These are phyloP conservation scores for Bathelium albidoporum DNA, from an alignment of 495 filamentous ascomycete genomes.

Conservation along the genomic window DNA sequence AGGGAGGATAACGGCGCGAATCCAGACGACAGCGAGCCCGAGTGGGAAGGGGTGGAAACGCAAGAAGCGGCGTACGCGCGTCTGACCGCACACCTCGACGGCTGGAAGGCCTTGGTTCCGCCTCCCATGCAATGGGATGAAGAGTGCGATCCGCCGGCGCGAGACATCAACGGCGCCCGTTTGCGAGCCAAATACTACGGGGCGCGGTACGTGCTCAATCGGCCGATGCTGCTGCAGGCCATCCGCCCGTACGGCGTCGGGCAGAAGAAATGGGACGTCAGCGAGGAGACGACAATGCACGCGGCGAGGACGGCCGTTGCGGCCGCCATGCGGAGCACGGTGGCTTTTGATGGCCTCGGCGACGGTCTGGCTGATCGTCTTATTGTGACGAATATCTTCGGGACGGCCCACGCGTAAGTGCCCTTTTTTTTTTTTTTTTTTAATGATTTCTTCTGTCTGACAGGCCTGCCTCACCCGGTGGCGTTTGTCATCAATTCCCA, in stretches of 20 bases:
- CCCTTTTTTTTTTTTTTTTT: neutral
- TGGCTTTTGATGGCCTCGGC: slow-evolving; percentile 67
- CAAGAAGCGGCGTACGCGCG: neutral
- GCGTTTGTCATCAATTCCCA: no score
- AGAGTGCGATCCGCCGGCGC: slow-evolving; percentile 48
- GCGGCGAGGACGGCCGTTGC: slow-evolving; percentile 43
- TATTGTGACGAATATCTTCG: slow-evolving; percentile 88
- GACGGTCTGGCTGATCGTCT: slow-evolving; percentile 45
- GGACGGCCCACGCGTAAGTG: slow-evolving; percentile 92
- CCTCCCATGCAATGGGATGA: slow-evolving; percentile 54
- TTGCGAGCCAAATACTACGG: slow-evolving; percentile 93
- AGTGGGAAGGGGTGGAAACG: slow-evolving; percentile 2
- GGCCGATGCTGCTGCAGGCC: slow-evolving; percentile 62
- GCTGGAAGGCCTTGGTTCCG: slow-evolving; percentile 38
- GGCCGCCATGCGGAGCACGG: slow-evolving; percentile 74
- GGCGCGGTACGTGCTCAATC: slow-evolving; percentile 77
- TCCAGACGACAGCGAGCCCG: neutral
- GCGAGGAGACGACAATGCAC: slow-evolving; percentile 31
- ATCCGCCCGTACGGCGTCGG: slow-evolving; percentile 16
- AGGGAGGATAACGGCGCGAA: neutral
- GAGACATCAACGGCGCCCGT: slow-evolving; percentile 72
- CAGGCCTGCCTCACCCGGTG: no score
- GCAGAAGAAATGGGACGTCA: slow-evolving; percentile 2
- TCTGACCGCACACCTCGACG: slow-evolving; percentile 19
- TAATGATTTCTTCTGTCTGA: neutral